Evolutionary conservation across 257 asterid species (phyloP), one percentile per base, ranked within the genome.

Genomic region (Penstemon newberryi): DNA sequence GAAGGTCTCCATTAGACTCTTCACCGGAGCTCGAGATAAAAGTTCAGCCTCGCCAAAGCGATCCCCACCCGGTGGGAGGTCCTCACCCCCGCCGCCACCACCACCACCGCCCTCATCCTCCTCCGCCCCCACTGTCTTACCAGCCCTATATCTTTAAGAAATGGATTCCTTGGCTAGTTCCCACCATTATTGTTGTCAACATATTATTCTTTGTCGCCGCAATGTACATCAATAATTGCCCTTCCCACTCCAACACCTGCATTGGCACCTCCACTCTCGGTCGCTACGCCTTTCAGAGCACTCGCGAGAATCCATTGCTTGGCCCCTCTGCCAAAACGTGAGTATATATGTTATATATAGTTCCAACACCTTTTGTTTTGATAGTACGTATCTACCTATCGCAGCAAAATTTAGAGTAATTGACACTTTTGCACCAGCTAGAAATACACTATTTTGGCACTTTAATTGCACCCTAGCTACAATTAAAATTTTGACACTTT

Each of bases 151-250:
- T 38, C 10, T 78, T 76, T 76, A 75, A 71, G 84, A 83, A 71
- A 77, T 94, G 97, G 96, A 10, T 81, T 60, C 84, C 99, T 0
- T 94, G 99, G 97, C 61, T 87, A 62, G 96, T 91, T 2, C 99
- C 99, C n/a, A 51, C 78, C 72, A 78, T 86, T 25, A 61, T 85
- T 7, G 40, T 73, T 37, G 76, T 72, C 80, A 94, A 94, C 66
- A 59, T 89, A 56, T 72, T 13, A 13, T 45, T 94, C 4, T 91
- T 94, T 51, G 59, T 86, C 19, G 11, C 74, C 5, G 65, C 82
- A 3, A 89, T 94, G 99, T 82, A 81, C 75, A 6, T 77, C 51
- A 94, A 94, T 56, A 42, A 94, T 56, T 94, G 99, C 77, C 99
- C 97, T 13, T 52, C 46, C n/a, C 66, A 62, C 65, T 82, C 84